Conservation (phyloP, 169 alveolate genomes). For the Amoebophrya sp. region DNA sequence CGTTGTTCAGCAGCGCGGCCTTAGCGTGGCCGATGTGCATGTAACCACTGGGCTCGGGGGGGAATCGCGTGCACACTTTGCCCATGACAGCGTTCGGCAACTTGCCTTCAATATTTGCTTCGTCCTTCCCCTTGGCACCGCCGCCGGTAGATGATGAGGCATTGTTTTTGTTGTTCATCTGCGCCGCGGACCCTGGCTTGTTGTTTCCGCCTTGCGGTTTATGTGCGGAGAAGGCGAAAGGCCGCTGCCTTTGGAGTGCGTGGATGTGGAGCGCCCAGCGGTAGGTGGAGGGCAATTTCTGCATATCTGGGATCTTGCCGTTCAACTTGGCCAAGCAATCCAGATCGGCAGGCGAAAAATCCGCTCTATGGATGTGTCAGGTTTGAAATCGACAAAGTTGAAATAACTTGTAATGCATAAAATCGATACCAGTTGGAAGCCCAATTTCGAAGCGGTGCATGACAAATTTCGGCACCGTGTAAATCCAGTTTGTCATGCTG, state of each 20-base stretch:
- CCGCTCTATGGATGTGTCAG: too few relatives aligned
- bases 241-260: neutral
- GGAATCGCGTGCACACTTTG: slow-evolving; percentile 95
- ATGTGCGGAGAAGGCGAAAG: too few relatives aligned
- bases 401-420: too few relatives aligned
- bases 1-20: slow-evolving; percentile 93
- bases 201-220: neutral
- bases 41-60: slow-evolving; percentile 99
- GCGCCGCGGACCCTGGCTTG: neutral
- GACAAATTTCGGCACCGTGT: too few relatives aligned
- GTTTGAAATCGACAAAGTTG: too few relatives aligned
- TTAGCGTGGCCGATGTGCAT: slow-evolving; percentile 98
- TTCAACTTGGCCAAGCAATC: neutral
- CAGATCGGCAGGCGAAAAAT: neutral
- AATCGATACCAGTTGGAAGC: too few relatives aligned
- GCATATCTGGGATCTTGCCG: neutral
- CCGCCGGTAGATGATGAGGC: too few relatives aligned
- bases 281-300: neutral
- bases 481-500: too few relatives aligned
- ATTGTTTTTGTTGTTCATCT: neutral
- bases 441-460: too few relatives aligned
- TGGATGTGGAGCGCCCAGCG: neutral
- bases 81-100: slow-evolving; percentile 86
- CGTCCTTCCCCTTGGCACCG: slow-evolving; percentile 34
- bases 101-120: slow-evolving; percentile 52